Evolutionary conservation across 768 basidiomycete genomes (phyloP).

Genomic region (Agaricus bisporus): DNA sequence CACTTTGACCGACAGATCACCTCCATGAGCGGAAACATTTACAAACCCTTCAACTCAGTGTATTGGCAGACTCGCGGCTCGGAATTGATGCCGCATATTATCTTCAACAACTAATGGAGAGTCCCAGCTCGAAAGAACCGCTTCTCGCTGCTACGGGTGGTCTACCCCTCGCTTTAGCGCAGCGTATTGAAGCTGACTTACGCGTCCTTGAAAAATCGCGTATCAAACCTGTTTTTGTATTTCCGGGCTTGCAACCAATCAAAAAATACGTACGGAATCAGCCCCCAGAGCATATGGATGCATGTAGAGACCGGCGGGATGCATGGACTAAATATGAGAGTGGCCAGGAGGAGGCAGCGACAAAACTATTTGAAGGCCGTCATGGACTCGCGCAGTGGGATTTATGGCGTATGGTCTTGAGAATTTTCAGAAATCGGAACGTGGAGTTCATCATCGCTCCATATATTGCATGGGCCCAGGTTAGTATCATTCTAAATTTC

Average conservation of each 20-base stretch:
- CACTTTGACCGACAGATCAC: slow-evolving; percentile 48
- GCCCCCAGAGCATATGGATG: slow-evolving; percentile 54
- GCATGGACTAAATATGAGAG: slow-evolving; percentile 95
- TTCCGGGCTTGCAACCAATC: slow-evolving; percentile 80
- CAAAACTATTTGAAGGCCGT: slow-evolving; percentile 74
- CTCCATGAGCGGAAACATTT: slow-evolving; percentile 85
- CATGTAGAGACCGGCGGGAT: slow-evolving; percentile 68
- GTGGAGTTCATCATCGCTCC: slow-evolving; percentile 97
- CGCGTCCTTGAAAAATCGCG: slow-evolving; percentile 83
- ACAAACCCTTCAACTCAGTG: slow-evolving; percentile 73
- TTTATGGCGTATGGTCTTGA: slow-evolving; percentile 87
- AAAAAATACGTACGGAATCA: slow-evolving; percentile 65
- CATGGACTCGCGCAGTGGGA: slow-evolving; percentile 78
- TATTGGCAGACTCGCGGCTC: slow-evolving; percentile 85
- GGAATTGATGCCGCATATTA: slow-evolving; percentile 97
- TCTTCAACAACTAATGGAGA: slow-evolving; percentile 71
- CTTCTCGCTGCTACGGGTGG: slow-evolving; percentile 94
- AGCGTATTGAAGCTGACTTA: slow-evolving; percentile 88
- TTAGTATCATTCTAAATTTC: slow-evolving; percentile 33
- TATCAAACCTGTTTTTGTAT: slow-evolving; percentile 99
- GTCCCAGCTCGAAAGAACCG: slow-evolving; percentile 76
- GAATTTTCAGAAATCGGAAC: slow-evolving; percentile 90
- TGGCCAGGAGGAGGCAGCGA: slow-evolving; percentile 86
- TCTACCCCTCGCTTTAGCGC: slow-evolving; percentile 80
- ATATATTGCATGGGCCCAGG: slow-evolving; percentile 94